A percentile compares a stretch with the other conserved stretches of the same genome.
phyloP scores from a whole-genome alignment of 257 asterid genomes.

The Prunella vulgaris region DNA sequence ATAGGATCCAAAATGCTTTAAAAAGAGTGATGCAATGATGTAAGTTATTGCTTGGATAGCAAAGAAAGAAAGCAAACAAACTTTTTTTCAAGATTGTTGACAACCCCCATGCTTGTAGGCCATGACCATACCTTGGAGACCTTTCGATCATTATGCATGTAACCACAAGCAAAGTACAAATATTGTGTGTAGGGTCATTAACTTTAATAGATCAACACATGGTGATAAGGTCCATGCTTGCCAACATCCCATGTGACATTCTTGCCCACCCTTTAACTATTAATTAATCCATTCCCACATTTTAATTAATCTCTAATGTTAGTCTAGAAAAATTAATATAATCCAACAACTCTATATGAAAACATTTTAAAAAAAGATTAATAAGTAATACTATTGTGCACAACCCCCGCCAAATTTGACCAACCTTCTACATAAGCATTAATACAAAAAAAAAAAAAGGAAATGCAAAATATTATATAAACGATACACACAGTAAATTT shows the following conservation, averaged over 20 bases:
- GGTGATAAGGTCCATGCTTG: conserved; percentile 35
- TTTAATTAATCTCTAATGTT: neutral
- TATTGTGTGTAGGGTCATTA: conserved; percentile 25
- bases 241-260: conserved; percentile 45
- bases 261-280: conserved; percentile 7
- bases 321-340: neutral
- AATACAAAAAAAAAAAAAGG: no score
- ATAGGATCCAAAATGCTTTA: no score
- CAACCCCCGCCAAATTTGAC: no score
- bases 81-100: conserved; percentile 11
- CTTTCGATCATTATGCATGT: conserved; percentile 35
- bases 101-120: conserved; percentile 47
- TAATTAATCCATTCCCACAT: neutral
- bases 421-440: no score
- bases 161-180: conserved; percentile 42
- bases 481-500: no score
- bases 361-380: no score
- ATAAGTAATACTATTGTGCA: no score
- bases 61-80: conserved; percentile 10
- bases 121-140: conserved; percentile 30
- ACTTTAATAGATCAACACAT: conserved; percentile 28
- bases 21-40: conserved; percentile 8
- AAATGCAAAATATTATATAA: no score
- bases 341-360: neutral
- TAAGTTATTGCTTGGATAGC: neutral